Evolutionary conservation across 1,284 basidiomycete species (phyloP), one percentile per base, ranked within the genome.

Genomic region (Termitomyces sp.): DNA sequence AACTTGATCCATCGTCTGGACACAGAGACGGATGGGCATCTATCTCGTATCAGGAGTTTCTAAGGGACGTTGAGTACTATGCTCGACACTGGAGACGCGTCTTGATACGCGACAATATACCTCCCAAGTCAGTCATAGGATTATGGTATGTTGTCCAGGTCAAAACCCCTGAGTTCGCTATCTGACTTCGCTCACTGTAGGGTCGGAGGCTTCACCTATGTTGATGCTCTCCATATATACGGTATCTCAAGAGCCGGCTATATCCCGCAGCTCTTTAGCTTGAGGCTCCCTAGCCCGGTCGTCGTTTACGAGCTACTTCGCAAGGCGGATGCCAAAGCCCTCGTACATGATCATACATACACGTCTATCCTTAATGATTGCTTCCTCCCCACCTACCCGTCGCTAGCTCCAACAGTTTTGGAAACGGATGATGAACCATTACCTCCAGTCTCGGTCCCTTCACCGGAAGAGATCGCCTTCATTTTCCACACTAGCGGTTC

Each of bases 401-500:
- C 73, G 43, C 53, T 33, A 40, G 57, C 44, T 26, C 33, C 47
- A 65, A 66, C 30, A 64, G 66, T 38, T 65, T 73, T 56, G 26
- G 64, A 69, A 15, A 58, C 64, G 28, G 64, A 67, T 42, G 61
- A 65, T 48, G 67, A 70, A 8, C 49, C 68, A 36, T 64, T 84
- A 15, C 79, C 81, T 30, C 66, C 70, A 13, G 64, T 81, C 38
- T 68, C 69, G 49, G 26, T 53, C n/a, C 65, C 64, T 12, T 58
- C 61, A 31, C 63, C 69, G 54, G 73, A 72, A 28, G 73, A 80
- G 57, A 70, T 72, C 12, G 73, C 77, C 9, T 81, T 86, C 70
- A 75, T 84, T 52, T 84, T 84, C 68, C 84, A 87, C 64, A 86
- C 84, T 3, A 83, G 81, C 56, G 84, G 84, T 28, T 84, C 83